Conservation (phyloP, 2,329 filamentous ascomycete genomes). For the Hypoxylon sp. region DNA sequence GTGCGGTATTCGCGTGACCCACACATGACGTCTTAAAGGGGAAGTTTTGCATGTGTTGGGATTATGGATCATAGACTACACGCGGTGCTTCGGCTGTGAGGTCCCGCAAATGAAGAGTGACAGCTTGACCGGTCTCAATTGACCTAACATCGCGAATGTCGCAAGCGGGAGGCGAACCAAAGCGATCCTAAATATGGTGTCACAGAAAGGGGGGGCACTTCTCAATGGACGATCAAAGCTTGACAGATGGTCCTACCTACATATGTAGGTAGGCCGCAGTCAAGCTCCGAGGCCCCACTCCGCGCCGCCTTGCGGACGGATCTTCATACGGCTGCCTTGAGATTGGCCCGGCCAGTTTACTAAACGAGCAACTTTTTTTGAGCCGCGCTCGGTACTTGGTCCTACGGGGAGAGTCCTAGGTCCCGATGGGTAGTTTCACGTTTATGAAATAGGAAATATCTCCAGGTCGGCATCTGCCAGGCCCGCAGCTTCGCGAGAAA, state of each 20-base stretch:
- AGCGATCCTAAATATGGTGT: slow-evolving; percentile 6
- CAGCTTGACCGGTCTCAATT: slow-evolving; percentile 12
- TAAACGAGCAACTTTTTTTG: neutral
- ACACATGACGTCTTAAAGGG: slow-evolving; percentile 7
- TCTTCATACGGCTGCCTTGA: slow-evolving; percentile 4
- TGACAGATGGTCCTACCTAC: slow-evolving; percentile 15
- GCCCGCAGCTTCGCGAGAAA: neutral
- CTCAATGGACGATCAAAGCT: slow-evolving; percentile 3
- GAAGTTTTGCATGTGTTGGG: slow-evolving; percentile 13
- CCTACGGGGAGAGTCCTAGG: slow-evolving; percentile 3
- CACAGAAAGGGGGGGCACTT: slow-evolving; percentile 6
- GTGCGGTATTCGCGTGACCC: slow-evolving; percentile 4
- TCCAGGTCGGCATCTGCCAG: slow-evolving; percentile 4
- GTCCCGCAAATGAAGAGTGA: slow-evolving; percentile 7
- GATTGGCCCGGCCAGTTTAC: neutral
- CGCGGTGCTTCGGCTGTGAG: slow-evolving; percentile 20
- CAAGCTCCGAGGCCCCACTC: slow-evolving; percentile 14
- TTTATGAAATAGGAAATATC: slow-evolving; percentile 11
- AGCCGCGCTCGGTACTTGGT: slow-evolving; percentile 5
- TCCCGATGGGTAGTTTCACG: slow-evolving; percentile 8
- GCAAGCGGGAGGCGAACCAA: slow-evolving; percentile 9
- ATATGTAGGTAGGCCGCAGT: slow-evolving; percentile 30
- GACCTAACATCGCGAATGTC: slow-evolving; percentile 11
- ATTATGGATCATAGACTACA: slow-evolving; percentile 13
- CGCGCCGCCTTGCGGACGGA: slow-evolving; percentile 1